These are phyloP conservation scores for Tricholoma sp. DNA, from an alignment of 768 basidiomycete species.

Conservation along the genomic window DNA sequence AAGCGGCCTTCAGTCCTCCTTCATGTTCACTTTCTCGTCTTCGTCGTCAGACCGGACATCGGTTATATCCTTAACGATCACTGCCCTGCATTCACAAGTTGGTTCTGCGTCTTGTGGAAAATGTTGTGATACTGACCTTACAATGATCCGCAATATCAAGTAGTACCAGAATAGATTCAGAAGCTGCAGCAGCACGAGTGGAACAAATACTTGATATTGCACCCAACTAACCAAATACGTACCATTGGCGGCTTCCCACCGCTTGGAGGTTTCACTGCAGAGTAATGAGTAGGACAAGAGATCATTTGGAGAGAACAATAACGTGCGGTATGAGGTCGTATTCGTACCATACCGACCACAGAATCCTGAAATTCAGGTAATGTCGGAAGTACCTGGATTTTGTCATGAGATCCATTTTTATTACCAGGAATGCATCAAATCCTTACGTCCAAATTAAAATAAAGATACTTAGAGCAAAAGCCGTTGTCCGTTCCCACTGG, in stretches of 20 bases:
- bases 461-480: conserved; percentile 59
- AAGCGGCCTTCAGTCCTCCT: conserved; percentile 7
- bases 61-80: conserved; percentile 39
- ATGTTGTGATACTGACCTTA: conserved; percentile 46
- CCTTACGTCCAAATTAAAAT: conserved; percentile 79
- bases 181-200: conserved; percentile 69
- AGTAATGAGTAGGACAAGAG: neutral
- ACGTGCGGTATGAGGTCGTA: conserved; percentile 69
- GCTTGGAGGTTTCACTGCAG: conserved; percentile 45
- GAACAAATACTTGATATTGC: conserved; percentile 73
- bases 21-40: conserved; percentile 35
- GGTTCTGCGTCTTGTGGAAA: neutral
- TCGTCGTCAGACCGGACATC: conserved; percentile 86
- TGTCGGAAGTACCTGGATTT: conserved; percentile 88
- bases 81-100: conserved; percentile 38
- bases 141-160: conserved; percentile 73
- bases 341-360: conserved; percentile 84
- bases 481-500: conserved; percentile 57
- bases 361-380: conserved; percentile 80
- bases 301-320: neutral
- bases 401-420: neutral
- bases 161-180: conserved; percentile 95
- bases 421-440: neutral
- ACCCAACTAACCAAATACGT: conserved; percentile 75
- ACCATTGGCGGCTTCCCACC: conserved; percentile 59